phyloP scores from a whole-genome alignment of 1,139 yeast species.

The Suhomyces bolitotheri region DNA sequence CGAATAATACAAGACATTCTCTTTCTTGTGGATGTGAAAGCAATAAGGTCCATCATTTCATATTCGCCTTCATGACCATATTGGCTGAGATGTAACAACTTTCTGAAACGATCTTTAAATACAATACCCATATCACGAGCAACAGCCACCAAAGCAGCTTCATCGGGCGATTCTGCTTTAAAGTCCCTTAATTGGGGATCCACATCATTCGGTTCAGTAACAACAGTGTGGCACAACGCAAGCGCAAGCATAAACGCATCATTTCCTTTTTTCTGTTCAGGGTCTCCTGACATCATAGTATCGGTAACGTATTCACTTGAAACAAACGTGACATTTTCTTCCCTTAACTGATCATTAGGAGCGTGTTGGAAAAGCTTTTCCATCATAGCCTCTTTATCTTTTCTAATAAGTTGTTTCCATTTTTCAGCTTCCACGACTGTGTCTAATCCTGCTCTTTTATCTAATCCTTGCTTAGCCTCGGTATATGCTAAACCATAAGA shows the following conservation, averaged over 20 bases:
- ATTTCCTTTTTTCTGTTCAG: constrained; percentile 60
- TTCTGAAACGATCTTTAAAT: constrained; percentile 72
- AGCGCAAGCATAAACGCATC: constrained; percentile 83
- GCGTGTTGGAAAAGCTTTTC: constrained; percentile 45
- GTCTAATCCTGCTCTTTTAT: constrained; percentile 84
- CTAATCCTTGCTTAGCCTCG: constrained; percentile 90
- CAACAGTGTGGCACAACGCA: constrained; percentile 89
- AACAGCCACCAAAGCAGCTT: constrained; percentile 90
- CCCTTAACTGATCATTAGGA: constrained; percentile 58
- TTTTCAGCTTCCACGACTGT: constrained; percentile 64
- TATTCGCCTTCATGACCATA: constrained; percentile 75
- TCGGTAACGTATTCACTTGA: constrained; percentile 59
- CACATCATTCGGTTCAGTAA: constrained; percentile 66
- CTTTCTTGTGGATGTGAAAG: constrained; percentile 89
- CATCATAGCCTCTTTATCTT: constrained; percentile 69
- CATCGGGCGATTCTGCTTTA: constrained; percentile 98
- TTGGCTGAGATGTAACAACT: constrained; percentile 65
- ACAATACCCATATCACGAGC: constrained; percentile 92
- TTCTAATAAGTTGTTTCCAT: constrained; percentile 61
- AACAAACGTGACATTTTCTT: constrained; percentile 74
- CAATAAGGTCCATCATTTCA: constrained; percentile 74
- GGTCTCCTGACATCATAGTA: constrained; percentile 40
- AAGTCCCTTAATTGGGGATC: constrained; percentile 58
- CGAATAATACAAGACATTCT: constrained; percentile 59
- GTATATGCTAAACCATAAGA: constrained; percentile 94